Evolutionary conservation across 1,284 basidiomycete genomes (phyloP).

Genomic region (Stygiomarasmius scandens): DNA sequence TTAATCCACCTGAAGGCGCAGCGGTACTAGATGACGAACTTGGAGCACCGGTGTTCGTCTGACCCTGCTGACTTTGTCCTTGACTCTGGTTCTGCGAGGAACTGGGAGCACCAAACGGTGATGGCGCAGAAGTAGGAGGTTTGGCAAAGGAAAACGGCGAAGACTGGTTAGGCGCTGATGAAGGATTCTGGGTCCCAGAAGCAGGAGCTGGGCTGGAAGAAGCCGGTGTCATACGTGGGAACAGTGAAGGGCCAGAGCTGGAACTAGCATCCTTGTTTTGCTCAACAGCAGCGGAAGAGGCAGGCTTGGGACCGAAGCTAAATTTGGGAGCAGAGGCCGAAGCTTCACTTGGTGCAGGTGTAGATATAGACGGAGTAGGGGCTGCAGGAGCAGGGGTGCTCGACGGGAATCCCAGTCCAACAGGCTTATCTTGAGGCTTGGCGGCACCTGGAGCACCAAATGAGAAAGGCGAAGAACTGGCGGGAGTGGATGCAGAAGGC

Average conservation of each 20-base stretch:
- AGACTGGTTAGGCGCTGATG: conserved; percentile 1
- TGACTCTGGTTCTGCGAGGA: neutral
- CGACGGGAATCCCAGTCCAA: conserved; percentile 18
- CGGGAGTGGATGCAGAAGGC: conserved; percentile 15
- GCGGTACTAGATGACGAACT: neutral
- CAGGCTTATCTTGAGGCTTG: conserved; percentile 13
- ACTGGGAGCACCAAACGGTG: neutral
- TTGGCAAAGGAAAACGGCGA: conserved; percentile 2
- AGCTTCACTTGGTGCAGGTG: conserved; percentile 21
- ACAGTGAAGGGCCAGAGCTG: neutral
- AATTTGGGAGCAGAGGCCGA: conserved; percentile 10
- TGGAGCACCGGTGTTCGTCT: neutral
- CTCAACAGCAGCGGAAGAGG: neutral
- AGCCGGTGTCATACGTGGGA: neutral
- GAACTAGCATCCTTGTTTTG: conserved; percentile 7
- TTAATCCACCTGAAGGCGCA: conserved; percentile 3
- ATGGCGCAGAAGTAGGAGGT: neutral
- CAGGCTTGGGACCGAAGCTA: conserved; percentile 21
- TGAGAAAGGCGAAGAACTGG: conserved; percentile 11
- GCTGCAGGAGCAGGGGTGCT: conserved; percentile 10
- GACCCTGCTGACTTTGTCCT: neutral
- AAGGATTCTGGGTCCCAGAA: neutral
- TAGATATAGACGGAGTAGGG: conserved; percentile 12
- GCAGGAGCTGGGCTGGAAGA: neutral
- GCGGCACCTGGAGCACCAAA: conserved; percentile 7